Percentiles rank a stretch among this genome's conserved stretches.
These are phyloP conservation scores for Diacronema lutheri DNA, from an alignment of 78 protist species.

Conservation along the genomic window DNA sequence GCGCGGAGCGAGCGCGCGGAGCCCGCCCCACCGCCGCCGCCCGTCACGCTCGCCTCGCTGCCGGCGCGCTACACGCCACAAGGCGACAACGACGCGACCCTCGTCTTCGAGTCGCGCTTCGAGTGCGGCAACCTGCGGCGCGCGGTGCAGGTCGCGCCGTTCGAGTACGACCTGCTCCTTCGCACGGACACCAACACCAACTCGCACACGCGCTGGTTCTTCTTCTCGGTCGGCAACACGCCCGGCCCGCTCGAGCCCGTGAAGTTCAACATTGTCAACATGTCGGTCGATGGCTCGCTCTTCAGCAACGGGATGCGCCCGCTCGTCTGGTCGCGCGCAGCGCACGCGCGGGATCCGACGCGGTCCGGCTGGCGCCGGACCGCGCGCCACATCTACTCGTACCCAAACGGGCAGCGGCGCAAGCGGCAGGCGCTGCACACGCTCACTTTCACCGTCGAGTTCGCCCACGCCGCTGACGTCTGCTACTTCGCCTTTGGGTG, in stretches of 20 bases:
- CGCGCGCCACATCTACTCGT: not conserved
- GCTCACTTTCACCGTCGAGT: slow-evolving; percentile 32
- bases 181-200: slow-evolving; percentile 58
- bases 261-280: slow-evolving; percentile 74
- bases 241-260: not conserved
- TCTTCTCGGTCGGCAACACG: slow-evolving; percentile 43
- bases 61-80: not conserved
- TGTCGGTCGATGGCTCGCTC: slow-evolving; percentile 49
- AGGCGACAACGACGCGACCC: slow-evolving; percentile 36
- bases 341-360: too few species aligned
- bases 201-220: slow-evolving; percentile 80
- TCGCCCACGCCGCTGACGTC: slow-evolving; percentile 8
- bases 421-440: slow-evolving; percentile 1
- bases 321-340: slow-evolving; percentile 25
- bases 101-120: slow-evolving; percentile 67
- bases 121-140: slow-evolving; percentile 70
- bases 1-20: not conserved
- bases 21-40: not conserved
- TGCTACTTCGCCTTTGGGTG: slow-evolving; percentile 48
- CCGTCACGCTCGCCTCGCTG: not conserved
- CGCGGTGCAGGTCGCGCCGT: slow-evolving; percentile 22
- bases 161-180: slow-evolving; percentile 72
- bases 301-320: slow-evolving; percentile 72
- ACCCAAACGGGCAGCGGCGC: not conserved
- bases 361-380: not conserved